Conservation (phyloP, 2,329 filamentous ascomycete genomes). For the Ascochyta pisi region DNA sequence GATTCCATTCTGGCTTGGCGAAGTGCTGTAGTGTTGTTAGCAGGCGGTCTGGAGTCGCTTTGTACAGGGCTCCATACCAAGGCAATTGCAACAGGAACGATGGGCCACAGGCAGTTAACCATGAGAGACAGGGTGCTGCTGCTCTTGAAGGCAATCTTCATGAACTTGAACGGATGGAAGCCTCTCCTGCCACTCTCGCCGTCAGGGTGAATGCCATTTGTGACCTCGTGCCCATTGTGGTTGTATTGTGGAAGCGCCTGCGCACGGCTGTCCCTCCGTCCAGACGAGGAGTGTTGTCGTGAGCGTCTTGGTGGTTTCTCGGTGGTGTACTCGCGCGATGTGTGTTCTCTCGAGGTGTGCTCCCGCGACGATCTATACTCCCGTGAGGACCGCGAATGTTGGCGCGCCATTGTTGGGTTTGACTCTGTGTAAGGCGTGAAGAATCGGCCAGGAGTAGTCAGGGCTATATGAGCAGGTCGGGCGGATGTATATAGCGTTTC, state of each 20-base stretch:
- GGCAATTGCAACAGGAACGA: conserved; percentile 75
- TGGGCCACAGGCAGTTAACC: conserved; percentile 77
- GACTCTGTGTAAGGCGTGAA: background rate
- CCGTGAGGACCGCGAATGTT: conserved; percentile 18
- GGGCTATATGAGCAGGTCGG: background rate
- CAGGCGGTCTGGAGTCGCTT: background rate
- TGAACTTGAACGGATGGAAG: conserved; percentile 68
- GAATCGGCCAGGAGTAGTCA: background rate
- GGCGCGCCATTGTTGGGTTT: conserved; percentile 24
- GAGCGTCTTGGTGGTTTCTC: conserved; percentile 32
- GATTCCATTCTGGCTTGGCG: conserved; percentile 61
- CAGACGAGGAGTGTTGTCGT: conserved; percentile 17
- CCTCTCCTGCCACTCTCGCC: conserved; percentile 75
- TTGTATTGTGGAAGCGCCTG: conserved; percentile 48
- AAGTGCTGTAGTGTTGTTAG: conserved; percentile 52
- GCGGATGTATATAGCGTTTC: conserved; percentile 18
- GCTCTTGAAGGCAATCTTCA: conserved; percentile 69
- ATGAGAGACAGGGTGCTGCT: conserved; percentile 67
- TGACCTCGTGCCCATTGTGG: conserved; percentile 54
- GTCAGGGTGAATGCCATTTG: conserved; percentile 53
- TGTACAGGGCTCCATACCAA: conserved; percentile 52
- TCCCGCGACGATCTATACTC: conserved; percentile 27
- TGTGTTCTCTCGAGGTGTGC: conserved; percentile 13
- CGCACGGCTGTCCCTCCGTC: conserved; percentile 20
- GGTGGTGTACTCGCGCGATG: conserved; percentile 29